Evolutionary conservation across 2,329 filamentous ascomycete species (phyloP), one percentile per base, ranked within the genome.

Genomic region (Dryadomyces sulphureus): DNA sequence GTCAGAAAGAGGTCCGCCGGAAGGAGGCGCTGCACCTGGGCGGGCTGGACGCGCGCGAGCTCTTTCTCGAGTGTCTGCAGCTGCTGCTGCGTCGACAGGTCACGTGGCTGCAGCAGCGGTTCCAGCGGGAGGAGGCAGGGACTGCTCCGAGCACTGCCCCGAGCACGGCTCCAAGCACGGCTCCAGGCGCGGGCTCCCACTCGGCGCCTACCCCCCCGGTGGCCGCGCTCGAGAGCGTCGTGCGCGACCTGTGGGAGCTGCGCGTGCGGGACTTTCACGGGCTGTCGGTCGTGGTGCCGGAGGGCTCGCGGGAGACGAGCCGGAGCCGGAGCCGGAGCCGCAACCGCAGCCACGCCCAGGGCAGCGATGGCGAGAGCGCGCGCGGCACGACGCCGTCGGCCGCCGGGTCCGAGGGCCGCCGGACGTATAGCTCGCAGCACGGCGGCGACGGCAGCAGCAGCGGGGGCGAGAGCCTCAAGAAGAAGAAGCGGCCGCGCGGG

Each of bases 61-160:
- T 95, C 21, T 95, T 85, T 59, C 68, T 96, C 32, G 83, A 94
- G 59, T 82, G 78, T 52, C 75, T 93, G 49, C 90, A 96, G 62
- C 68, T 94, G 27, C 73, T 96, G 41, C 66, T 98, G 24, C 79
- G 88, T 59, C 85, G 83, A 57, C 90, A 96, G 65, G 65, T 86
- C 16, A 64, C 75, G 56, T 89, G 81, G 70, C 67, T 96, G 25
- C 67, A 94, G 14, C 65, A 74, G 20, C 66, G 70, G 6, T 79
- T 16, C 14, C 16, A n/a, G 34, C 11, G 5, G 16, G 7, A 7
- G 7, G 11, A 35, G 32, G 16, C 12, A 16, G 7, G 16, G 11
- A 12, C 17, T 81, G 2, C 17, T 20, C 25, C n/a, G 9, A 6
- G 4, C 21, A 27, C 9, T 1, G n/a, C 16, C 21, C 6, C 25